A percentile compares a stretch with the other conserved stretches of the same genome.
These are phyloP conservation scores for Leishmania tropica DNA, from an alignment of 208 protist genomes.

Conservation along the genomic window DNA sequence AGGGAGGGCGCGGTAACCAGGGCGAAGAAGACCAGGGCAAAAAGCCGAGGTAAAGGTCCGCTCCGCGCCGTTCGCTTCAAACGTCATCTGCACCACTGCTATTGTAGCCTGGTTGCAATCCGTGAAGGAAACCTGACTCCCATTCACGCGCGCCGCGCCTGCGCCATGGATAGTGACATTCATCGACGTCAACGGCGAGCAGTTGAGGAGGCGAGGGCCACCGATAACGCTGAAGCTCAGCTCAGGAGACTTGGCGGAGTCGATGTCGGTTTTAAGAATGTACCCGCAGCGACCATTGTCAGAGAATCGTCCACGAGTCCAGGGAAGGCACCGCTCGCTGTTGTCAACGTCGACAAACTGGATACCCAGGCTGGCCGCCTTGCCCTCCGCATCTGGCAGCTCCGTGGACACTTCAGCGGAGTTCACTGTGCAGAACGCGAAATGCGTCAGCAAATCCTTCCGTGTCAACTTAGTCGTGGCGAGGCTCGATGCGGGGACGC, in stretches of 20 bases:
- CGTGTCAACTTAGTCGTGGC: slow-evolving; percentile 34
- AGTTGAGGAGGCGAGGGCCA: slow-evolving; percentile 67
- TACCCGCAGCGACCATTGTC: slow-evolving; percentile 89
- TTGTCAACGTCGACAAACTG: slow-evolving; percentile 80
- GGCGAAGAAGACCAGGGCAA: slow-evolving; percentile 54
- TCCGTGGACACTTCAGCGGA: slow-evolving; percentile 9
- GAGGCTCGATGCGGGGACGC: slow-evolving; percentile 27
- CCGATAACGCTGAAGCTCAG: slow-evolving; percentile 70
- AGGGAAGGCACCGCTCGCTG: slow-evolving; percentile 49
- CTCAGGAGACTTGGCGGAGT: slow-evolving; percentile 43
- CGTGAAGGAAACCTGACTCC: slow-evolving; percentile 64
- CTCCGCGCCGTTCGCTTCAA: slow-evolving; percentile 63
- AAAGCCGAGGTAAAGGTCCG: slow-evolving; percentile 74
- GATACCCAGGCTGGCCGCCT: slow-evolving; percentile 54
- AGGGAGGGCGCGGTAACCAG: slow-evolving; percentile 75
- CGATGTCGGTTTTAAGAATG: slow-evolving; percentile 71
- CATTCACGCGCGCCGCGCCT: slow-evolving; percentile 54
- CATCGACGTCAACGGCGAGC: slow-evolving; percentile 42
- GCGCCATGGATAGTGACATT: slow-evolving; percentile 53
- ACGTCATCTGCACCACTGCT: slow-evolving; percentile 71
- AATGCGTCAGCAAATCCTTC: slow-evolving; percentile 64
- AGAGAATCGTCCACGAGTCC: slow-evolving; percentile 70
- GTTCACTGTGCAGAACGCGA: slow-evolving; percentile 65
- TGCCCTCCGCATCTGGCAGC: slow-evolving; percentile 40
- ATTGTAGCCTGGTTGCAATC: slow-evolving; percentile 74